Base-by-base conservation (phyloP, 2,329 filamentous ascomycete genomes). In the Trichoderma arundinaceum region DNA sequence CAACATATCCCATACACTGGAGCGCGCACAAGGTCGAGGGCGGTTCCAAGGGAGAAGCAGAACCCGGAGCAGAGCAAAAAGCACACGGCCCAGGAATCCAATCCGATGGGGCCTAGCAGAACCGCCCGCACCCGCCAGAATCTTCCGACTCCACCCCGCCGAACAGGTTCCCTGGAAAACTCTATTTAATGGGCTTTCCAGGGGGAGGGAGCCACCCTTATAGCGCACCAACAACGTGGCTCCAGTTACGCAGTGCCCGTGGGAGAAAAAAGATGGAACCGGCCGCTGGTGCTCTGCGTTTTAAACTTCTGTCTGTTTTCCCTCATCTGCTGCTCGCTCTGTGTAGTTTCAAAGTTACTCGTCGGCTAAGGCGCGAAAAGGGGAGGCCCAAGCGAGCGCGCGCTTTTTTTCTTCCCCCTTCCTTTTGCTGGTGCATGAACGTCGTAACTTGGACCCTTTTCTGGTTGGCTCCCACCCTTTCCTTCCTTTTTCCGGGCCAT, bases 101-200 rank as follows among this genome's bases (percentile, higher is more conserved):
- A 32, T 15, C 33, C 22, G 43, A 52, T 44, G 19, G 46, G 35
- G 46, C 58, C 59, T 62, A 53, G 48, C 51, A 43, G 35, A 28
- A 28, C 22, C 22, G 22, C 33, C 48, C 33, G 15, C 59, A 49
- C 59, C 41, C 59, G 59, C 59, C 48, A 46, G 59, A 54, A 63
- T 46, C n/a, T 63, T 63, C 39, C 59, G 59, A 39, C 57, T 61
- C 56, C 64, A 54, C 64, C 43, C 17, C 51, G 56, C 54, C 33
- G 64, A 49, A 54, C 33, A 33, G 32, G 39, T 39, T 17, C 61
- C 58, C 64, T 57, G 49, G 57, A 56, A 65, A 66, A 66, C 57
- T 66, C 64, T 66, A 66, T 66, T 66, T 66, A 54, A 61, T 61
- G 59, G 59, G 59, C 17, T 54, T 63, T 33, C 35, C 58, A 62